phyloP scores from a whole-genome alignment of 768 basidiomycete genomes.

The Suillus lakei region DNA sequence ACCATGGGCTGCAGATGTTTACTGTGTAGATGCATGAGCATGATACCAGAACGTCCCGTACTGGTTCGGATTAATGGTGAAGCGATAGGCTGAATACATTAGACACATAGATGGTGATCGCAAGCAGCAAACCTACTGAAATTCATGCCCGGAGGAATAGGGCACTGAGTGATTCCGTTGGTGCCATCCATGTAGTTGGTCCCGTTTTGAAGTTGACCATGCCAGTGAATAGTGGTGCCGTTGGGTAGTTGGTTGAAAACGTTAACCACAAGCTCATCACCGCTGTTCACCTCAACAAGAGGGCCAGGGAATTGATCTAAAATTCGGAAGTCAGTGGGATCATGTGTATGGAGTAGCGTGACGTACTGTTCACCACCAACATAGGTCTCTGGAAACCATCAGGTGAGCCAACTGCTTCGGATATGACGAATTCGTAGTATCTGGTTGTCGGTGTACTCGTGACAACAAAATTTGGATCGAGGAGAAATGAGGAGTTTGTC shows the following conservation, averaged over 20 bases:
- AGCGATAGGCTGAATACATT: conserved; percentile 35
- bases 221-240: conserved; percentile 40
- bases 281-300: conserved; percentile 39
- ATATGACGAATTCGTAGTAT: conserved; percentile 48
- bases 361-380: conserved; percentile 52
- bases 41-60: conserved; percentile 57
- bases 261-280: conserved; percentile 39
- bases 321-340: conserved; percentile 7
- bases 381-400: conserved; percentile 47
- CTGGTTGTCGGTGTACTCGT: conserved; percentile 42
- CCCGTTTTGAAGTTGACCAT: conserved; percentile 45
- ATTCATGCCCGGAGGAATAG: conserved; percentile 54
- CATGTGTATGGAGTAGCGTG: background rate
- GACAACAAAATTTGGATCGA: conserved; percentile 32
- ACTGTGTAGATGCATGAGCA: conserved; percentile 39
- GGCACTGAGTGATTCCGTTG: conserved; percentile 52
- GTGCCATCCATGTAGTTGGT: conserved; percentile 57
- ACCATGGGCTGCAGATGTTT: conserved; percentile 11
- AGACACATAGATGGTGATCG: background rate
- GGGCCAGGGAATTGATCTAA: conserved; percentile 41
- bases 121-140: conserved; percentile 26
- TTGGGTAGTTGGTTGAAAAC: conserved; percentile 38
- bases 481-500: conserved; percentile 34
- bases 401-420: conserved; percentile 41
- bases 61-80: conserved; percentile 45